Percentiles rank a stretch among this genome's conserved stretches.
These are phyloP conservation scores for Hirsutella thompsonii DNA, from an alignment of 2,329 filamentous ascomycete genomes.

Conservation along the genomic window DNA sequence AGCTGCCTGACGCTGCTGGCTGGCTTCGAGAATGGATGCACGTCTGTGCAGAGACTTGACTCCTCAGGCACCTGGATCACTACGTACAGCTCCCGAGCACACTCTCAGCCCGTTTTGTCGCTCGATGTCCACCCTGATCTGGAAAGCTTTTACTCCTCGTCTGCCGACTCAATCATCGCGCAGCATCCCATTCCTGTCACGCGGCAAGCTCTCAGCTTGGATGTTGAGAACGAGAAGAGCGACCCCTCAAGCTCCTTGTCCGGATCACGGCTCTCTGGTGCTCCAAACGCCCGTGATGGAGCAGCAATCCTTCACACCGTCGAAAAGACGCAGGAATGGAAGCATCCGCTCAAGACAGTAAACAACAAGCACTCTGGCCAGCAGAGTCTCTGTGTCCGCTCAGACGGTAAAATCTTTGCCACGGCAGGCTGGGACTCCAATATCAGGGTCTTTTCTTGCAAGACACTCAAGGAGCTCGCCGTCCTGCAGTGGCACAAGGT, in stretches of 20 bases:
- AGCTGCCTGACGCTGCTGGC: slow-evolving; percentile 49
- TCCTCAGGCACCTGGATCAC: slow-evolving; percentile 28
- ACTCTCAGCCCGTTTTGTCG: slow-evolving; percentile 73
- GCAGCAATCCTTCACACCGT: neutral
- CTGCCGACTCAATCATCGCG: slow-evolving; percentile 67
- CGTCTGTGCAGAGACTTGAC: slow-evolving; percentile 47
- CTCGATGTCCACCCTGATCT: slow-evolving; percentile 39
- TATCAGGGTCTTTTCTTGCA: slow-evolving; percentile 67
- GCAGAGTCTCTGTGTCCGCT: slow-evolving; percentile 64
- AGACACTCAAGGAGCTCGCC: slow-evolving; percentile 74
- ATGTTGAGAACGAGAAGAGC: slow-evolving; percentile 8
- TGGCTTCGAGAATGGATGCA: slow-evolving; percentile 78
- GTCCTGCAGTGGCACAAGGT: slow-evolving; percentile 91
- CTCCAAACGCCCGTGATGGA: slow-evolving; percentile 4
- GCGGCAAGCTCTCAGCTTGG: slow-evolving; percentile 10
- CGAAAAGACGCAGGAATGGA: slow-evolving; percentile 17
- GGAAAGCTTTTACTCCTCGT: slow-evolving; percentile 62
- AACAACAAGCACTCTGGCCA: slow-evolving; percentile 87
- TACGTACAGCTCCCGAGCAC: slow-evolving; percentile 53
- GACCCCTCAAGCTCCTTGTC: slow-evolving; percentile 6
- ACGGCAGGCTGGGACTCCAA: slow-evolving; percentile 89
- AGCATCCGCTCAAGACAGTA: slow-evolving; percentile 42
- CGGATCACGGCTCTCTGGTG: slow-evolving; percentile 13
- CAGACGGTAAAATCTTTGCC: slow-evolving; percentile 71
- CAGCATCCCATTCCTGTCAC: slow-evolving; percentile 53